phyloP scores from a whole-genome alignment of 169 alveolate genomes.

The Plasmodium ovale region DNA sequence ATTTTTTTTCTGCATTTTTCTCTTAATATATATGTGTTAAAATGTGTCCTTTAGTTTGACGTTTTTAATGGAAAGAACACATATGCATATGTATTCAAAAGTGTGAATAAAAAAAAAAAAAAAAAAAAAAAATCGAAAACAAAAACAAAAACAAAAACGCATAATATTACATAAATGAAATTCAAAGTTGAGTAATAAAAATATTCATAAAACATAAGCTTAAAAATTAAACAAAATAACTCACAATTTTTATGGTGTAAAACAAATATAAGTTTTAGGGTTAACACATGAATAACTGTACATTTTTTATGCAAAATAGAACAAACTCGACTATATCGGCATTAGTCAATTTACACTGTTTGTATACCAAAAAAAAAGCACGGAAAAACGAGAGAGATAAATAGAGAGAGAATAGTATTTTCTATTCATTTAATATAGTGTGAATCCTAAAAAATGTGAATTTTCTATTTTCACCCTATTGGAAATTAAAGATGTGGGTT shows the following conservation, averaged over 20 bases:
- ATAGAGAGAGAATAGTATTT: no score
- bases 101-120: no score
- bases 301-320: no score
- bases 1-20: not conserved
- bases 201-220: not conserved
- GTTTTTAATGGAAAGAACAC: no score
- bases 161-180: no score
- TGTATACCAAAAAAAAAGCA: no score
- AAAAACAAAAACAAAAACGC: no score
- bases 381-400: no score
- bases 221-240: not conserved
- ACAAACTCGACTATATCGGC: no score
- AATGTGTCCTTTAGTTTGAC: not conserved
- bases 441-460: slow-evolving; percentile 14
- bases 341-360: no score
- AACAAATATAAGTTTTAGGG: not conserved
- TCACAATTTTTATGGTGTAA: not conserved
- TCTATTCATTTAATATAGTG: not conserved
- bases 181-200: not conserved
- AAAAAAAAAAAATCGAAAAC: no score
- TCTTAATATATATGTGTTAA: not conserved
- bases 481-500: not conserved
- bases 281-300: not conserved
- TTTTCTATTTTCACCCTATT: not conserved
- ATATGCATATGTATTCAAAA: no score